Conservation (phyloP, 2,329 filamentous ascomycete species). For the Colletotrichum chrysophilum region DNA sequence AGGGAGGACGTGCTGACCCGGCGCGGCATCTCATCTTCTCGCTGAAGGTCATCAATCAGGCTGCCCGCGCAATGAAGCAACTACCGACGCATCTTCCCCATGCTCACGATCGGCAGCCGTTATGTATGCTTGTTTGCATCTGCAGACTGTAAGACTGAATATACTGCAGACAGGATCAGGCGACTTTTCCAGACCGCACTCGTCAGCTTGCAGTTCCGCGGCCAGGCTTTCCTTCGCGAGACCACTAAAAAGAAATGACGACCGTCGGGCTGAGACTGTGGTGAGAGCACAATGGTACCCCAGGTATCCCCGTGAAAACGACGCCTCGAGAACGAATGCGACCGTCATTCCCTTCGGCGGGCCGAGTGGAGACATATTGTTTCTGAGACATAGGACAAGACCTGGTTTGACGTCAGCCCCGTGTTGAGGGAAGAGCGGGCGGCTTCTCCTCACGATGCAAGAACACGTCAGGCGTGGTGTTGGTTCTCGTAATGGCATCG, state of each 20-base stretch:
- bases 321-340: background rate
- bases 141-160: background rate
- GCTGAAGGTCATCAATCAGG: background rate
- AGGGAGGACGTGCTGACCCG: conserved; percentile 14
- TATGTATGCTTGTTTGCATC: background rate
- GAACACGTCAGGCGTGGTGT: background rate
- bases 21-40: conserved; percentile 14
- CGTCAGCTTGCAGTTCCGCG: conserved; percentile 5
- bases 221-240: background rate
- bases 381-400: background rate
- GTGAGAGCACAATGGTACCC: background rate
- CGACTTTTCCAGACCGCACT: background rate
- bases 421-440: background rate
- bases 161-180: background rate
- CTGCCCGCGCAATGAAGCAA: background rate
- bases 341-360: background rate
- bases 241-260: background rate
- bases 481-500: background rate
- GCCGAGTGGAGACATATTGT: background rate
- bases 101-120: background rate
- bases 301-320: background rate
- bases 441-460: background rate
- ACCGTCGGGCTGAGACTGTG: background rate
- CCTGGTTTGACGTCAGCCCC: background rate
- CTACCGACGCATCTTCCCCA: background rate